These are phyloP conservation scores for Populus tomentosa DNA, from an alignment of 441 rosid species.

Conservation along the genomic window DNA sequence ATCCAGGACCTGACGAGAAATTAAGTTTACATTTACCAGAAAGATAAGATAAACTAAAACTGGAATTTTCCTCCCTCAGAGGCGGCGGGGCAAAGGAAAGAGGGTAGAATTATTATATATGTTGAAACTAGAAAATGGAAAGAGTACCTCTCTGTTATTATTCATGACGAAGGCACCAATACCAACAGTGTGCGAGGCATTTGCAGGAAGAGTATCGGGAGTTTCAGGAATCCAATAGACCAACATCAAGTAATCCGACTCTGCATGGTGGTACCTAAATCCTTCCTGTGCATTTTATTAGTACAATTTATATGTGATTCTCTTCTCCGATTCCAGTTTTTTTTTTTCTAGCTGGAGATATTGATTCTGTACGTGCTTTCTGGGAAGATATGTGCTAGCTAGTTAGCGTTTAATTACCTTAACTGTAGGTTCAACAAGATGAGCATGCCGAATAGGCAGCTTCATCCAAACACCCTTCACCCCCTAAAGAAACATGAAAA, in stretches of 20 bases:
- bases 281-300: slow-evolving; percentile 50
- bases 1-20: too few relatives aligned
- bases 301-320: neutral
- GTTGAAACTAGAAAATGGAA: neutral
- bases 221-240: slow-evolving; percentile 61
- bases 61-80: too few relatives aligned
- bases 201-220: slow-evolving; percentile 48
- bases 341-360: neutral
- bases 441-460: slow-evolving; percentile 34
- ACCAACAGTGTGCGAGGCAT: slow-evolving; percentile 78
- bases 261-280: slow-evolving; percentile 80
- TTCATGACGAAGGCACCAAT: slow-evolving; percentile 66
- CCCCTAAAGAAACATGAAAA: slow-evolving; percentile 29
- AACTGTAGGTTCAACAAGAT: slow-evolving; percentile 59
- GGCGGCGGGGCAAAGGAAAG: too few relatives aligned
- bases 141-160: slow-evolving; percentile 36
- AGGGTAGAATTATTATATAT: too few relatives aligned
- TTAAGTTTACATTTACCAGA: too few relatives aligned
- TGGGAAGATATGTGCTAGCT: neutral
- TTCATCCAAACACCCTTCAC: slow-evolving; percentile 60
- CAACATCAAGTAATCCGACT: slow-evolving; percentile 73
- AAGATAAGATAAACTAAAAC: too few relatives aligned
- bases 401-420: slow-evolving; percentile 31
- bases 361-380: neutral
- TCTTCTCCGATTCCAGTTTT: neutral